These are phyloP conservation scores for Fusarium coffeatum DNA, from an alignment of 2,329 filamentous ascomycete genomes.

Conservation along the genomic window DNA sequence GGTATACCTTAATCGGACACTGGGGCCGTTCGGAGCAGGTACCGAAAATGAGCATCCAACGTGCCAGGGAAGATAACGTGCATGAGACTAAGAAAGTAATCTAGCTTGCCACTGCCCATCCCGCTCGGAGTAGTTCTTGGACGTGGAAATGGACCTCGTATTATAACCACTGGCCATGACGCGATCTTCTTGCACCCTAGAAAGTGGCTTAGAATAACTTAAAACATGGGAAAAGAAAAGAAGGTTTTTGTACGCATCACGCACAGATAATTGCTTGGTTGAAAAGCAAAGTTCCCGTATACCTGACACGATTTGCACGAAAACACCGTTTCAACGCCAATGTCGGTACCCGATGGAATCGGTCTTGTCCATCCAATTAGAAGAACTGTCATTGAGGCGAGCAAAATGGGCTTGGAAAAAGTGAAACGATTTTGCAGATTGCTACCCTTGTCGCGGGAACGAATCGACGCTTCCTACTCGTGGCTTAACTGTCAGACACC, in stretches of 20 bases:
- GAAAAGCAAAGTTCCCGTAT: constrained; percentile 3
- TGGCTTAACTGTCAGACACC: constrained; percentile 36
- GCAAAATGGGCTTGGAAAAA: neutral
- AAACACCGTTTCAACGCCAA: constrained; percentile 31
- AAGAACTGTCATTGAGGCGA: neutral
- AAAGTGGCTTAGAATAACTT: neutral
- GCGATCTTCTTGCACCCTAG: neutral
- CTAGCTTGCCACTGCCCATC: neutral
- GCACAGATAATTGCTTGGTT: neutral
- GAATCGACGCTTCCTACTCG: constrained; percentile 36
- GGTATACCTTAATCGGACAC: constrained; percentile 29
- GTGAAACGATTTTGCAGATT: constrained; percentile 31
- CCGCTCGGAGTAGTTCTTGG: neutral
- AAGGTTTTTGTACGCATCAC: neutral
- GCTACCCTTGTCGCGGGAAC: constrained; percentile 21
- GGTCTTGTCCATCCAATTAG: neutral
- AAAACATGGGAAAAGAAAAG: neutral
- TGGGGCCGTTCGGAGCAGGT: constrained; percentile 8
- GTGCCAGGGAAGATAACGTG: neutral
- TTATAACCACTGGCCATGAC: neutral
- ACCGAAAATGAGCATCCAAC: neutral
- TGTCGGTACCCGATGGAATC: constrained; percentile 1
- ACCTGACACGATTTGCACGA: constrained; percentile 26
- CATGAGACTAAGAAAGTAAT: neutral
- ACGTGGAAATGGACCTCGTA: neutral